Evolutionary conservation across 2,329 filamentous ascomycete species (phyloP).

Genomic region (Zalaria sp.): DNA sequence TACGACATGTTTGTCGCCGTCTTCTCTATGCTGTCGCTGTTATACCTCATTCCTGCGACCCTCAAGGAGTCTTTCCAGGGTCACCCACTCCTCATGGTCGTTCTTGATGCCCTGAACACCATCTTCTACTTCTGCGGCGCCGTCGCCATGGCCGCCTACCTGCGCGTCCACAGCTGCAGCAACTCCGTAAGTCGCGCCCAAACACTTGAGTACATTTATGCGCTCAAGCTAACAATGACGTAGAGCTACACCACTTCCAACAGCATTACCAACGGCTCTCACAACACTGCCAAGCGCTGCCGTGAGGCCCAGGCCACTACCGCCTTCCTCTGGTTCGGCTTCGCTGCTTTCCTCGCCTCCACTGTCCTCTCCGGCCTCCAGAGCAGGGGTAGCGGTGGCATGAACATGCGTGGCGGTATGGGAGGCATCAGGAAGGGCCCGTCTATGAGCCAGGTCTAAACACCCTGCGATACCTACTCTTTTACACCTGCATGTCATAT

Average conservation of each 20-base stretch:
- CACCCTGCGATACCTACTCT: neutral
- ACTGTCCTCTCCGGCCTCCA: conserved; percentile 42
- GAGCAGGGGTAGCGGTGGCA: conserved; percentile 35
- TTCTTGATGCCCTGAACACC: conserved; percentile 43
- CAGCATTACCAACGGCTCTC: conserved; percentile 32
- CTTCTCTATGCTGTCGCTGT: conserved; percentile 48
- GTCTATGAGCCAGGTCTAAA: conserved; percentile 43
- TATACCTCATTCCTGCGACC: conserved; percentile 46
- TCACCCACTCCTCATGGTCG: conserved; percentile 36
- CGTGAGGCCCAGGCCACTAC: conserved; percentile 60
- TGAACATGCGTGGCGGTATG: conserved; percentile 31
- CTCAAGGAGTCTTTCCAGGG: conserved; percentile 40
- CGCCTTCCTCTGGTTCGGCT: conserved; percentile 71
- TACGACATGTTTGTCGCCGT: conserved; percentile 56
- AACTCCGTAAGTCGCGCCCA: conserved; percentile 32
- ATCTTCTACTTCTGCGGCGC: conserved; percentile 59
- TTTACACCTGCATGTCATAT: neutral
- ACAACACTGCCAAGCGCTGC: conserved; percentile 49
- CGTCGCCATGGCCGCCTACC: conserved; percentile 56
- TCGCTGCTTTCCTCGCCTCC: conserved; percentile 42
- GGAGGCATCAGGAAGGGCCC: conserved; percentile 31
- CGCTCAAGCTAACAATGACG: neutral
- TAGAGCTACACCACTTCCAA: conserved; percentile 24
- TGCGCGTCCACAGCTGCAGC: conserved; percentile 54
- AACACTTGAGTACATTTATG: neutral